Base-by-base conservation (phyloP, 768 basidiomycete species). In the Macrolepiota dolichaula region DNA sequence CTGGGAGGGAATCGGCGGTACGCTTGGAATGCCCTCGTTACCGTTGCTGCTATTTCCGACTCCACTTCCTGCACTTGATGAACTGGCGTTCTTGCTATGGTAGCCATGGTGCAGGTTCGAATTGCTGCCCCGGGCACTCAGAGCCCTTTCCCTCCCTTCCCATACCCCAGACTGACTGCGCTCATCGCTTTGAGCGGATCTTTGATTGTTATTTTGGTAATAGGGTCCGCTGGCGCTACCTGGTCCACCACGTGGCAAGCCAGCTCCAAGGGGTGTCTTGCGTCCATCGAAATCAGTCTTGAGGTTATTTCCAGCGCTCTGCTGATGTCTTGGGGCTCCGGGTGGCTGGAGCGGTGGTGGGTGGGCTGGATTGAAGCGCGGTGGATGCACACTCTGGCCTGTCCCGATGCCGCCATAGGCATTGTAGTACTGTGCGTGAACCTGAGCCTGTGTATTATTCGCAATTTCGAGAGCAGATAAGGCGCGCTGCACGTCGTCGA, bases 401-500 rank as follows among this genome's bases (percentile, higher is more conserved):
- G 68, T 66, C 51, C 70, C 72, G 51, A 40, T 25, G 22, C 36
- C 50, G 27, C 57, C 57, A 59, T 59, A 59, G 15, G 36, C 22
- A 36, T 27, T 42, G 62, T 80, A 81, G 62, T 77, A 73, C 69
- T 72, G 71, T 9, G 62, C 62, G 53, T 70, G 68, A 40, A 56
- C 61, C 49, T 68, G 71, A 63, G 59, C 61, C 17, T 59, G 54
- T 25, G 65, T 62, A 9, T 63, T 65, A 29, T 76, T 77, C 4
- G 78, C 73, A 32, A 93, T 74, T 66, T 92, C 91, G 57, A 94
- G 77, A 36, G 82, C 74, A 15, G 88, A 86, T 25, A 93, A 76
- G 17, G 89, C 92, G 44, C 86, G 84, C 65, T 88, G 83, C 15
- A 93, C 86, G 57, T 94, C 91, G 64, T 93, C 92, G 60, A 92